phyloP scores from a whole-genome alignment of 441 rosid species.

The Viola pubescens region DNA sequence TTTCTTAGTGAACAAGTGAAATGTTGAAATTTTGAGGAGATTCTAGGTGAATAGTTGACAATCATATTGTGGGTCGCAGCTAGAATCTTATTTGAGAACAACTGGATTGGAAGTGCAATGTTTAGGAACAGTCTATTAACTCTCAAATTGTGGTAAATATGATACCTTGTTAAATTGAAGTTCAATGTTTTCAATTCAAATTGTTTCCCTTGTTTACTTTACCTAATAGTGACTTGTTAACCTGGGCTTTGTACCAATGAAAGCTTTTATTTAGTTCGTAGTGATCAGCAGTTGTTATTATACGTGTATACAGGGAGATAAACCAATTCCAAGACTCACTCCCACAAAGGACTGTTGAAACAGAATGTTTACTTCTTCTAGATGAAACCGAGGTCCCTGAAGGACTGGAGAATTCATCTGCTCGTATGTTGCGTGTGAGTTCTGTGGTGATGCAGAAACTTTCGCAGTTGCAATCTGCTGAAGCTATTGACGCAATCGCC shows the following conservation, averaged over 20 bases:
- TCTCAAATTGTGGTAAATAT: too few relatives aligned
- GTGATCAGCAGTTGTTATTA: background rate
- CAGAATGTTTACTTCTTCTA: conserved; percentile 58
- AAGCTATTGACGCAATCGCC: conserved; percentile 74
- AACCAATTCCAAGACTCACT: conserved; percentile 37
- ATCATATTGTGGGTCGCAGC: too few relatives aligned
- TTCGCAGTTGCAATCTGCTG: conserved; percentile 69
- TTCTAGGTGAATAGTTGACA: too few relatives aligned
- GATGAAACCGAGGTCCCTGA: conserved; percentile 50
- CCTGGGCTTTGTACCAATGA: background rate
- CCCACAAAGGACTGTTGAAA: conserved; percentile 28
- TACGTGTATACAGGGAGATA: conserved; percentile 57
- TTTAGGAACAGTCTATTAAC: too few relatives aligned
- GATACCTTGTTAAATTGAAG: too few relatives aligned
- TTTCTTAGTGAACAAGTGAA: too few relatives aligned
- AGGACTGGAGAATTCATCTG: conserved; percentile 32
- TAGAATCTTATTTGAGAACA: too few relatives aligned
- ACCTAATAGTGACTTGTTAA: background rate
- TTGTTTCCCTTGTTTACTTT: background rate
- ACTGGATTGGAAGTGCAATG: too few relatives aligned
- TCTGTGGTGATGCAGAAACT: conserved; percentile 72
- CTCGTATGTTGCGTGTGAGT: conserved; percentile 41
- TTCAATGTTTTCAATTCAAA: too few relatives aligned
- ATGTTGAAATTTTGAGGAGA: too few relatives aligned
- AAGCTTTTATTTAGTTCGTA: background rate